These are phyloP conservation scores for Coccomyxa subellipsoidea DNA, from an alignment of 163 green algal species.

Conservation along the genomic window DNA sequence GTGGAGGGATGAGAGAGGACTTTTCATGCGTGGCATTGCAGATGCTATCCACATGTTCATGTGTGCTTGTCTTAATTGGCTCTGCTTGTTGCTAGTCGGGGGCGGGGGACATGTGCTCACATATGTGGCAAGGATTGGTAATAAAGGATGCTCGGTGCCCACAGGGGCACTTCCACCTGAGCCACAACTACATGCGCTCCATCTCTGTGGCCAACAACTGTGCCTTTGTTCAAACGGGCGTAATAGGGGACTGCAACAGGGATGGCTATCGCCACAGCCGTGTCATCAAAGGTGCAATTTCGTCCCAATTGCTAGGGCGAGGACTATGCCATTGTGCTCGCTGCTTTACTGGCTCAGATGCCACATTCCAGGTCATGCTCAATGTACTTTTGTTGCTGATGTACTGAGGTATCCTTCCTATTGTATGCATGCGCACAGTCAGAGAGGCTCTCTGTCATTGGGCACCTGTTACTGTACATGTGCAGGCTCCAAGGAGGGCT, in stretches of 20 bases:
- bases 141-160: background rate
- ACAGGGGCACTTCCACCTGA: constrained; percentile 57
- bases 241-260: constrained; percentile 72
- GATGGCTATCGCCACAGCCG: constrained; percentile 61
- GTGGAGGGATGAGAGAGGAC: constrained; percentile 91
- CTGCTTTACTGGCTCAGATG: too few species aligned
- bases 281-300: constrained; percentile 38
- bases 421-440: too few species aligned
- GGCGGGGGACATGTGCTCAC: too few species aligned
- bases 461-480: too few species aligned
- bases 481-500: constrained; percentile 44
- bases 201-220: constrained; percentile 46
- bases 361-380: too few species aligned
- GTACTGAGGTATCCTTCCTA: too few species aligned
- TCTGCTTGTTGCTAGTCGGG: too few species aligned
- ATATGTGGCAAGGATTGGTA: too few species aligned
- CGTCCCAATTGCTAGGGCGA: too few species aligned
- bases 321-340: too few species aligned
- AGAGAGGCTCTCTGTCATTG: too few species aligned
- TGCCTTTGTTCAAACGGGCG: constrained; percentile 71
- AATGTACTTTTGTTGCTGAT: too few species aligned
- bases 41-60: background rate
- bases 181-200: constrained; percentile 62
- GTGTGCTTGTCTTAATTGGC: background rate
- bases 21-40: constrained; percentile 27